Evolutionary conservation across 257 asterid genomes (phyloP), one percentile per base, ranked within the genome.

Genomic region (Euphrasia confusa): DNA sequence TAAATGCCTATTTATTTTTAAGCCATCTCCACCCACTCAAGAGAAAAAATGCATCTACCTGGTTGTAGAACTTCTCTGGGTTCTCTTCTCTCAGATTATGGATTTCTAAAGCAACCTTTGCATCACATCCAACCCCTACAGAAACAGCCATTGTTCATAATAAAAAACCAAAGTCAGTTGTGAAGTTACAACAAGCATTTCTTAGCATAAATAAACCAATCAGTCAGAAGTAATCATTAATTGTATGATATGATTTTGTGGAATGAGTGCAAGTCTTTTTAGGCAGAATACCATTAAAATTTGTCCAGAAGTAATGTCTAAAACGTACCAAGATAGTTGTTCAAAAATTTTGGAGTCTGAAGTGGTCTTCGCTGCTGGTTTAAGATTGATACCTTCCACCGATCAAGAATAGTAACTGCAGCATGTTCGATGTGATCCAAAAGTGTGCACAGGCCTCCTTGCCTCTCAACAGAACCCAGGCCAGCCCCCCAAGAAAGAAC

Each of bases 71-170:
- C 79, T 93, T 93, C 54, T 93, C 99, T 6, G 99, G 99, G 79
- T 93, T 93, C 83, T 93, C 99, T 76, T 93, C 99, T 75, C 97
- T 85, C 74, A 93, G 67, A 74, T 93, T 93, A 77, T 93, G 99
- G 66, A 93, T 89, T 67, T 93, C 99, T 73, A 93, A 72, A 72
- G 99, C 97, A 80, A 93, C 99, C 81, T 93, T 93, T 49, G 99
- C 99, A 87, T 93, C 99, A 48, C 97, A 93, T 64, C 99, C 99
- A 71, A 93, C 97, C 77, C 99, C 99, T 93, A 79, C 60, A 79
- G 53, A 28, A 71, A 14, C 61, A 71, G 12, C 54, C 49, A 40
- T 57, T 60, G 42, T 60, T 52, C 54, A 28, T 17, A 49, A 77
- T 37, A 54, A 13, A n/a, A 30, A 55, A 39, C 45, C 9, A 10